Conservation (phyloP, 2,329 filamentous ascomycete species). For the Lasiodiplodia hormozganensis region DNA sequence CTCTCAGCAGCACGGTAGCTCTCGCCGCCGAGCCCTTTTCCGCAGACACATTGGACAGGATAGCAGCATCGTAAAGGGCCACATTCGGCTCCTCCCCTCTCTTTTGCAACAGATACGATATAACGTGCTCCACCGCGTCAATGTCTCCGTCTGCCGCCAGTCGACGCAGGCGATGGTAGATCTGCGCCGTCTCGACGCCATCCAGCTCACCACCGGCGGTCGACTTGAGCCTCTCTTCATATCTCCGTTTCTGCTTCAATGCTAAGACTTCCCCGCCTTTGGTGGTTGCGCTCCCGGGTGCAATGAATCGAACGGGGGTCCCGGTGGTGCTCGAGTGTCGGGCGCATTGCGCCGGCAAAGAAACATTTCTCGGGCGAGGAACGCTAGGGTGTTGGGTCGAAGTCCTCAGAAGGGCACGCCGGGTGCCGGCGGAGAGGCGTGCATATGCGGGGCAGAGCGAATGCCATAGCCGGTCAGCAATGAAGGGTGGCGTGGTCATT, state of each 20-base stretch:
- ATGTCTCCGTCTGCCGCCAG: constrained; percentile 1
- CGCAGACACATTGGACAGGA: constrained; percentile 72
- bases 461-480: constrained; percentile 19
- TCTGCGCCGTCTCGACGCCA: neutral
- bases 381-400: neutral
- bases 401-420: neutral
- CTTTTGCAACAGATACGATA: constrained; percentile 59
- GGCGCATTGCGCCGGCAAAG: neutral
- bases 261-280: neutral
- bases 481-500: constrained; percentile 14
- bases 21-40: constrained; percentile 69
- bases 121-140: constrained; percentile 43
- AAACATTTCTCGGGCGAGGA: neutral
- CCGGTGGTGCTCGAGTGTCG: constrained; percentile 5
- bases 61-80: constrained; percentile 75
- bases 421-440: neutral
- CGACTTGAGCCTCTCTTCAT: neutral
- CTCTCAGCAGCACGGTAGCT: constrained; percentile 69
- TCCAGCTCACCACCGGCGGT: neutral
- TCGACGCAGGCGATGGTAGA: constrained; percentile 7
- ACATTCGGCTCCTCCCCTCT: constrained; percentile 62
- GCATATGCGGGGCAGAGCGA: constrained; percentile 4
- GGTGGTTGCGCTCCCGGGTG: neutral
- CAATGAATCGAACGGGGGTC: neutral
- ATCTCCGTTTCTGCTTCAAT: neutral